phyloP scores from a whole-genome alignment of 257 asterid genomes.

The Capsicum baccatum region DNA sequence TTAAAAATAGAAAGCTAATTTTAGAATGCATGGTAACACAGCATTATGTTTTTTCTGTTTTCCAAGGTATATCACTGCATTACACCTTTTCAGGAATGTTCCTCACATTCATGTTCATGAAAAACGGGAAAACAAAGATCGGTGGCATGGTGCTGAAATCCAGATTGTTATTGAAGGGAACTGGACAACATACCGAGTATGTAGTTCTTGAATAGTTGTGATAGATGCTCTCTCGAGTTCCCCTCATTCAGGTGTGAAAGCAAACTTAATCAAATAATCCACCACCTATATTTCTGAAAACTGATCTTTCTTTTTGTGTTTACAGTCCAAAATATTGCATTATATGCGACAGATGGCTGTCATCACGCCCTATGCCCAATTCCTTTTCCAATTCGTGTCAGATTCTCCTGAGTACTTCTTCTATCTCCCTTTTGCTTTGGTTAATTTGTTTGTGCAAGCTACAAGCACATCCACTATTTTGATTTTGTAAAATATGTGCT shows the following conservation, averaged over 20 bases:
- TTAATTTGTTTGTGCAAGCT: slow-evolving; percentile 25
- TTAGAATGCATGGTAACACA: slow-evolving; percentile 9
- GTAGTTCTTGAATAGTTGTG: slow-evolving; percentile 28
- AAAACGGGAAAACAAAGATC: slow-evolving; percentile 60
- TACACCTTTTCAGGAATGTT: slow-evolving; percentile 55
- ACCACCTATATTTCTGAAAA: slow-evolving; percentile 5
- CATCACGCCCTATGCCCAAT: slow-evolving; percentile 91
- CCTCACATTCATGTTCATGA: slow-evolving; percentile 94
- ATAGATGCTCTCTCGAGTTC: neutral
- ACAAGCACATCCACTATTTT: slow-evolving; percentile 26
- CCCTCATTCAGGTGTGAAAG: slow-evolving; percentile 3
- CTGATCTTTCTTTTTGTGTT: slow-evolving; percentile 33
- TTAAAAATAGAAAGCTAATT: slow-evolving; percentile 25
- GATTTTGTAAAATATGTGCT: neutral
- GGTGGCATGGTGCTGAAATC: slow-evolving; percentile 95
- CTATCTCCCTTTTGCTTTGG: slow-evolving; percentile 31
- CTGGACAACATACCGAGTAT: slow-evolving; percentile 93
- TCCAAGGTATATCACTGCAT: slow-evolving; percentile 8
- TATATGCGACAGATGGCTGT: slow-evolving; percentile 98
- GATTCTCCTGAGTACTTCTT: slow-evolving; percentile 78
- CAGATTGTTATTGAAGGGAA: slow-evolving; percentile 93
- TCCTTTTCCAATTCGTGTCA: slow-evolving; percentile 80
- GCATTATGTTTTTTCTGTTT: neutral
- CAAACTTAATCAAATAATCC: neutral
- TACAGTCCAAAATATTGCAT: slow-evolving; percentile 89